Evolutionary conservation across 2,329 filamentous ascomycete species (phyloP).

Genomic region (Graphilbum fragrans): DNA sequence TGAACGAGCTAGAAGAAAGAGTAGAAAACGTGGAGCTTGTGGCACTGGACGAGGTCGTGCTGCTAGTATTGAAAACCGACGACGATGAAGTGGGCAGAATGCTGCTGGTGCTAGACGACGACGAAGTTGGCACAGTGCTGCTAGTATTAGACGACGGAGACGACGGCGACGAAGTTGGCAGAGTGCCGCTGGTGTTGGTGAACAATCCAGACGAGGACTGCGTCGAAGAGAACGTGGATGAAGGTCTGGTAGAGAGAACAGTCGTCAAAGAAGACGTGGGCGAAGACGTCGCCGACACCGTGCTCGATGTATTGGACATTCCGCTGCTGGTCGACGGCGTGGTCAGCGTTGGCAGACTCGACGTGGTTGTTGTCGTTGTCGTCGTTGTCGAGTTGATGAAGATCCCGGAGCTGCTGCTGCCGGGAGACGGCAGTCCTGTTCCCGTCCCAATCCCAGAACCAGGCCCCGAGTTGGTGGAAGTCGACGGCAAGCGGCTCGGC

Average conservation of each 20-base stretch:
- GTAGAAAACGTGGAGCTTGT: neutral
- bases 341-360: neutral
- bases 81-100: neutral
- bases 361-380: neutral
- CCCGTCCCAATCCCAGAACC: too few species aligned
- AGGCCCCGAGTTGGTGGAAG: neutral
- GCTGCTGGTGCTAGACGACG: neutral
- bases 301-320: neutral
- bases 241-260: neutral
- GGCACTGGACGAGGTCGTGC: neutral
- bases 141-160: neutral
- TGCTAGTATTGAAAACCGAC: neutral
- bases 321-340: neutral
- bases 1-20: neutral
- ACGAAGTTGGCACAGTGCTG: neutral
- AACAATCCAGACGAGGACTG: too few species aligned
- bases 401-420: neutral
- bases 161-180: neutral
- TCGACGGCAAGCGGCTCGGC: neutral
- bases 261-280: neutral
- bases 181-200: neutral
- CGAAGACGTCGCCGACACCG: too few species aligned
- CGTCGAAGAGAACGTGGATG: neutral
- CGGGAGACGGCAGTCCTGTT: neutral
- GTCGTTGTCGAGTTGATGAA: neutral